Conservation (phyloP, 345 rosid genomes). For the Passiflora organensis region DNA sequence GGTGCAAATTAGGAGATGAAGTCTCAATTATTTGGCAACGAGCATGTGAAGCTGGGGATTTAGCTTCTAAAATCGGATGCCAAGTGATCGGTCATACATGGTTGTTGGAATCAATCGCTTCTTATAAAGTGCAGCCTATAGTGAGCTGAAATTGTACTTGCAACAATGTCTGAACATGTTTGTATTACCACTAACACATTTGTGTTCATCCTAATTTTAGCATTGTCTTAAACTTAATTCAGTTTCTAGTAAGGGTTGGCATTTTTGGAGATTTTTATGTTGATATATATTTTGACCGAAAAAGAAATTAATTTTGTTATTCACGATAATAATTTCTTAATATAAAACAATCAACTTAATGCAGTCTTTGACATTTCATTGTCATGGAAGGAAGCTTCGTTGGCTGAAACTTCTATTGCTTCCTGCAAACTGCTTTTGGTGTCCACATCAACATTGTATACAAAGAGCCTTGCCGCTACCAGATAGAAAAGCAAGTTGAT, state of each 20-base stretch:
- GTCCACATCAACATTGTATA: conserved; percentile 46
- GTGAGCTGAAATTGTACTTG: conserved; percentile 15
- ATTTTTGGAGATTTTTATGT: background rate
- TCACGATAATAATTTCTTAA: background rate
- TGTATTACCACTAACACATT: background rate
- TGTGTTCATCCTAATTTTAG: background rate
- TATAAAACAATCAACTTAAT: conserved; percentile 1
- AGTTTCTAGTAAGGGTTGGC: background rate
- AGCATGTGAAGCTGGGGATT: conserved; percentile 54
- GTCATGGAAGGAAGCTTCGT: conserved; percentile 2
- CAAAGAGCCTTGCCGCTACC: conserved; percentile 45
- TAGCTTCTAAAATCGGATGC: conserved; percentile 47
- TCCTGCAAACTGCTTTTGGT: conserved; percentile 12
- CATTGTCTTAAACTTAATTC: background rate
- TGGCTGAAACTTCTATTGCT: background rate
- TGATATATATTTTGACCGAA: background rate
- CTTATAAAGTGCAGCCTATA: conserved; percentile 46
- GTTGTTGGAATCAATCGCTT: conserved; percentile 79
- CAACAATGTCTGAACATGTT: background rate
- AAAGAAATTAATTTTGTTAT: background rate
- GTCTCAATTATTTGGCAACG: conserved; percentile 66
- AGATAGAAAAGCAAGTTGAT: conserved; percentile 53
- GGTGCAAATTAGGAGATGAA: conserved; percentile 61
- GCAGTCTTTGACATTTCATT: conserved; percentile 6
- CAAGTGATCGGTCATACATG: conserved; percentile 60